Conservation (phyloP, 768 basidiomycete genomes). For the Serendipita indica region DNA sequence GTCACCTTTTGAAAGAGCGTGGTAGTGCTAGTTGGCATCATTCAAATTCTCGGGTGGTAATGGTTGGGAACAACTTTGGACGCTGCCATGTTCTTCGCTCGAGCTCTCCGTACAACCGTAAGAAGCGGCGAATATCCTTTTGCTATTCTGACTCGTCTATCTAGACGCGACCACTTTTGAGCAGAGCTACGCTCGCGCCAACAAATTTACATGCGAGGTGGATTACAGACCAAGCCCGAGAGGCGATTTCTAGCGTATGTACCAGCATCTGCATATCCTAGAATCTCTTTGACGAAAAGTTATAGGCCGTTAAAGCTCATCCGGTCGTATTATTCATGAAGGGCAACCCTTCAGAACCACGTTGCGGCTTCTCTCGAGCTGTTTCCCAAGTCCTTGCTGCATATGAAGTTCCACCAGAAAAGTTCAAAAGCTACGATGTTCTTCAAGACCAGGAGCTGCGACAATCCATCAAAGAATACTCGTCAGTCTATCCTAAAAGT, state of each 20-base stretch:
- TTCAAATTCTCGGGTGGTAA: neutral
- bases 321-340: slow-evolving; percentile 98
- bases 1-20: no score
- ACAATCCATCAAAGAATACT: slow-evolving; percentile 85
- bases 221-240: slow-evolving; percentile 2
- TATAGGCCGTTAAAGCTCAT: slow-evolving; percentile 46
- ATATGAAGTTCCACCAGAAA: slow-evolving; percentile 64
- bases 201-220: neutral
- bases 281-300: neutral
- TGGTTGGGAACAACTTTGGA: neutral
- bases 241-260: neutral
- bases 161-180: neutral
- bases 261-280: no score
- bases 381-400: slow-evolving; percentile 80
- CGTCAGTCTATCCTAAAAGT: slow-evolving; percentile 39
- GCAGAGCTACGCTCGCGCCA: neutral
- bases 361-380: slow-evolving; percentile 93
- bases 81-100: neutral
- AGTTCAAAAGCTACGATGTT: slow-evolving; percentile 82
- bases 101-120: neutral
- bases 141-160: slow-evolving; percentile 22
- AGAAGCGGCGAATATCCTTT: slow-evolving; percentile 63
- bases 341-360: slow-evolving; percentile 70
- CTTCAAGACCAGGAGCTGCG: slow-evolving; percentile 74
- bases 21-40: no score